Base-by-base conservation (phyloP, 768 basidiomycete genomes). In the Tulasnella sp. region DNA sequence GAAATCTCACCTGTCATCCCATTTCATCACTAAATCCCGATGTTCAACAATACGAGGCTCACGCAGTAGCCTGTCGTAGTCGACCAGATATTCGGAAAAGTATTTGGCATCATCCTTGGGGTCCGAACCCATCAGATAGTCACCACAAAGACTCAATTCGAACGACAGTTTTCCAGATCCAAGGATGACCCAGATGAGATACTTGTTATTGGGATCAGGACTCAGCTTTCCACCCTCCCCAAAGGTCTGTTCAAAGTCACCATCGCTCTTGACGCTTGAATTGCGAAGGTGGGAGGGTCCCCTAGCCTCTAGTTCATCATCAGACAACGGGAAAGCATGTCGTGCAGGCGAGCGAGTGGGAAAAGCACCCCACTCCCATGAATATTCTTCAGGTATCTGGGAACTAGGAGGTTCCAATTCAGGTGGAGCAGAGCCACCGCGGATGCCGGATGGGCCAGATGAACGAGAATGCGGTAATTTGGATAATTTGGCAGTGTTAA, bases 331-430 rank as follows among this genome's bases (percentile, higher is more conserved):
- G 59, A 81, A 79, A 9, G 72, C 67, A 0, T 73, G 56, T 47
- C 73, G 73, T 58, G 78, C 65, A 0, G 83, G 82, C 3, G 85
- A 84, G 20, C 78, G 81, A 56, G 80, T 82, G 25, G 88, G 91
- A 59, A 92, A 86, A 16, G 75, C 79, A 24, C 88, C 89, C 89
- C 90, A 92, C 58, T 92, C 91, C 90, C 90, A 92, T 5, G 84
- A 83, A 59, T 90, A 90, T 60, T 86, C 82, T 27, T n/a, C 24
- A 19, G 22, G n/a, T 10, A 4, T 19, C 29, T 15, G 5, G 13
- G 40, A 41, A 7, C 12, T 33, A 13, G 53, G 19, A 3, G 22
- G 28, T n/a, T 46, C 42, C n/a, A 47, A 25, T 16, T 55, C 54
- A 2, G 55, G 54, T 10, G 54, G 54, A 5, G 40, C 55, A 7